Base-by-base conservation (phyloP, 2,329 filamentous ascomycete species). In the Fusarium humuli region DNA sequence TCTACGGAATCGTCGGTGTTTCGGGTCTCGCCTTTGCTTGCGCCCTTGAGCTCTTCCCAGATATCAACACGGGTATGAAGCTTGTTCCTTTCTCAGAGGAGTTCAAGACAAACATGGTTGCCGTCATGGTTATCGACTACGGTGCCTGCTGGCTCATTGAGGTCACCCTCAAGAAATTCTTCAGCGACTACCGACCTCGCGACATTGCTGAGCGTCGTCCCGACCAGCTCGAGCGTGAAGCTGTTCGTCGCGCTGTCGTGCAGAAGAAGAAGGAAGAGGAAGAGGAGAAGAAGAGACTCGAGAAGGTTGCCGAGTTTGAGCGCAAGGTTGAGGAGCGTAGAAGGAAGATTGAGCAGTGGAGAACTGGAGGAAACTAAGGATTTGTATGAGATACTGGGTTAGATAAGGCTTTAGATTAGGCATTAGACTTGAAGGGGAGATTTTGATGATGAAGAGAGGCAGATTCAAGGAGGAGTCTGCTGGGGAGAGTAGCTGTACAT, bases 31-130 rank as follows among this genome's bases (percentile, higher is more conserved):
- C 96, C 8, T 98, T 99, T 81, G 91, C 92, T 48, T 98, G 95
- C 82, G 95, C 94, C 9, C 97, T 95, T 3, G 96, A 99, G 80
- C 94, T 99, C 76, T 86, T 98, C 50, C 96, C 96, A 4, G 96
- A 98, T 79, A 90, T 99, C 81, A 99, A 98, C 82, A 88, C 95
- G 81, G 91, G 93, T 81, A 91, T 99, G 83, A 94, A 92, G 77
- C 90, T 99, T 1, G 96, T 99, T 7, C 93, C 93, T 5, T 99
- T 99, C 81, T 91, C 85, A 32, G 86, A 86, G 5, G 93, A 97
- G 75, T 99, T 99, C 87, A 97, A 97, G 85, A 78, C 87, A 45
- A 95, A 91, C 55, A 90, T 99, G 84, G 97, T 94, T 0, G 81
- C 83, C 1, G 86, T 93, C 76, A 99, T 99, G 96, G 80, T 94